Evolutionary conservation across 176 grass and related monocot species (phyloP).

Genomic region (Phoenix dactylifera): DNA sequence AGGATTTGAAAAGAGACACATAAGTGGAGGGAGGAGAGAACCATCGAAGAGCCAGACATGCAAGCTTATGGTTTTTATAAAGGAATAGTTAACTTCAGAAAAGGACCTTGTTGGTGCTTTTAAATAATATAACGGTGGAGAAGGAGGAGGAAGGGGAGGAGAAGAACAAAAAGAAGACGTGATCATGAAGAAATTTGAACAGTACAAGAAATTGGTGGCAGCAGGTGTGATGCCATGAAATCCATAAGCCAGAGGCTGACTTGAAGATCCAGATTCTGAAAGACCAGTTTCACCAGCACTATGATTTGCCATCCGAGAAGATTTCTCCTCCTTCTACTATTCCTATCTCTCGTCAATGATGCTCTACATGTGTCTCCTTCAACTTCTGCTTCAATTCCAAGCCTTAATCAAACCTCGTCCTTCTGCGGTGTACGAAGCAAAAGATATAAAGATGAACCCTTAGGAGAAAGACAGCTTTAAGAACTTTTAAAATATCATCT

Average conservation of each 20-base stretch:
- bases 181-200: background rate
- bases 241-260: constrained; percentile 36
- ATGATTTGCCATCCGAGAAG: constrained; percentile 1
- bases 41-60: too few relatives aligned
- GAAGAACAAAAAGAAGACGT: background rate
- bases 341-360: background rate
- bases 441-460: too few relatives aligned
- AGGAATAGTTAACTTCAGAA: too few relatives aligned
- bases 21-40: too few relatives aligned
- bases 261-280: constrained; percentile 27
- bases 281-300: constrained; percentile 37
- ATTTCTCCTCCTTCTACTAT: background rate
- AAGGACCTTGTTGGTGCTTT: too few relatives aligned
- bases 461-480: too few relatives aligned
- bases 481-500: too few relatives aligned
- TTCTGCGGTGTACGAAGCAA: too few relatives aligned
- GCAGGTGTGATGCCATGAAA: constrained; percentile 21
- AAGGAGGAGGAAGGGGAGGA: background rate
- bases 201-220: constrained; percentile 37
- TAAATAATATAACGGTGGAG: too few relatives aligned
- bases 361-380: background rate
- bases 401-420: too few relatives aligned
- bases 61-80: too few relatives aligned
- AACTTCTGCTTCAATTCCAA: background rate
- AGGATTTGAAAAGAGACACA: too few relatives aligned